Evolutionary conservation across 768 basidiomycete species (phyloP), one percentile per base, ranked within the genome.

Genomic region (Dacryopinax primogenitus): DNA sequence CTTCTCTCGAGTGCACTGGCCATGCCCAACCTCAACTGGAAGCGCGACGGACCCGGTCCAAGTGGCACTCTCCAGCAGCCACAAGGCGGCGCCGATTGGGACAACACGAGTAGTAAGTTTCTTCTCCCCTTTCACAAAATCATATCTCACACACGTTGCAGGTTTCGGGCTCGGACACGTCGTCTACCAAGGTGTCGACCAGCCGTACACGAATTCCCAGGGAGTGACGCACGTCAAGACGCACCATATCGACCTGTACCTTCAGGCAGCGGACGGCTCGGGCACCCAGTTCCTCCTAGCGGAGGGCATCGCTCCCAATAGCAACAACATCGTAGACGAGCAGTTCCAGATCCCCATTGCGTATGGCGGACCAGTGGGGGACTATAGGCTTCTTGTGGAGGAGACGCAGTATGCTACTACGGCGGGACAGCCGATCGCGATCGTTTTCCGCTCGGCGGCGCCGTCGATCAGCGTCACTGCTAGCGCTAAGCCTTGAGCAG

Each of bases 111-210:
- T 28, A 18, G 45, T 47, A 9, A 47, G 45, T 47, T 47, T 23
- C n/a, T 47, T 11, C 45, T 47, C n/a, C 45, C 45, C 7, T 9
- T 23, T 23, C 45, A 15, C 23, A 11, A 7, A 15, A 13, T 9
- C 45, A 21, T 23, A 7, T 9, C 45, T 47, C 13, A 47, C 45
- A 47, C 23, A 9, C n/a, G 13, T 15, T 23, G 36, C 45, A 47
- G 45, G 26, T 2, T 58, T 58, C 51, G 51, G 51, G 9, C 51
- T 58, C 21, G 51, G 51, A 3, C 51, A 58, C 26, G 30, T 58
- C 51, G 51, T 58, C 51, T 58, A 58, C 26, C 51, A 58, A 21
- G 51, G 51, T 58, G 51, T 58, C 51, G 51, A 58, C 51, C 51
- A 58, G 30, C 26, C 23, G 3, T 58, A 58, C 51, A 23, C 26